These are phyloP conservation scores for Zygnema cylindricum DNA, from an alignment of 139 green algal genomes.

Conservation along the genomic window DNA sequence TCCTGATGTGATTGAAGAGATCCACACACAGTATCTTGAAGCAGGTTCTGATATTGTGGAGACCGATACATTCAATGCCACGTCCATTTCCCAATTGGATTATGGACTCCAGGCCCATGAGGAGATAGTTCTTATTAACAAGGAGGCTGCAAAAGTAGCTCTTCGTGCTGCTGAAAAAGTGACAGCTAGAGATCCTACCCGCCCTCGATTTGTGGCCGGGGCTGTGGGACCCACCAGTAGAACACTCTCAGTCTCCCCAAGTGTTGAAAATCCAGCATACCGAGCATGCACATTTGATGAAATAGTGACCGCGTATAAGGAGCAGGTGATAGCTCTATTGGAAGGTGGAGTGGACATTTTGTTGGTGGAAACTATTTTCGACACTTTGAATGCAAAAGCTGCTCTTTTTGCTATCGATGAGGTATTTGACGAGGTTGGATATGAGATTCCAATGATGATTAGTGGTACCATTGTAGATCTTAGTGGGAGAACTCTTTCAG, in stretches of 20 bases:
- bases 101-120: slow-evolving; percentile 87
- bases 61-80: slow-evolving; percentile 99
- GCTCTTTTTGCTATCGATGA: slow-evolving; percentile 92
- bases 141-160: slow-evolving; percentile 82
- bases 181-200: slow-evolving; percentile 72
- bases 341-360: slow-evolving; percentile 94
- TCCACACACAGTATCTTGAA: slow-evolving; percentile 91
- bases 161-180: slow-evolving; percentile 63
- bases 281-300: slow-evolving; percentile 94
- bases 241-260: slow-evolving; percentile 93
- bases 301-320: slow-evolving; percentile 89
- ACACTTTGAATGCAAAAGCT: slow-evolving; percentile 97
- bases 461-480: slow-evolving; percentile 96
- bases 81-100: slow-evolving; percentile 89
- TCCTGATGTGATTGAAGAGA: slow-evolving; percentile 90
- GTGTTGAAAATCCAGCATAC: slow-evolving; percentile 96
- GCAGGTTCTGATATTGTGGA: slow-evolving; percentile 96
- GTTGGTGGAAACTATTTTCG: slow-evolving; percentile 98
- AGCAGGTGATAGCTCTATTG: slow-evolving; percentile 86
- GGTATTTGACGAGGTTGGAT: slow-evolving; percentile 83
- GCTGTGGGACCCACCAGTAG: slow-evolving; percentile 96
- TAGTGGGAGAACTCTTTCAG: slow-evolving; percentile 90
- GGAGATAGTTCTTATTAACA: slow-evolving; percentile 93
- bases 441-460: slow-evolving; percentile 91
- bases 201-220: slow-evolving; percentile 89